These are phyloP conservation scores for Irpex lacteus DNA, from an alignment of 1,284 basidiomycete species.

Conservation along the genomic window DNA sequence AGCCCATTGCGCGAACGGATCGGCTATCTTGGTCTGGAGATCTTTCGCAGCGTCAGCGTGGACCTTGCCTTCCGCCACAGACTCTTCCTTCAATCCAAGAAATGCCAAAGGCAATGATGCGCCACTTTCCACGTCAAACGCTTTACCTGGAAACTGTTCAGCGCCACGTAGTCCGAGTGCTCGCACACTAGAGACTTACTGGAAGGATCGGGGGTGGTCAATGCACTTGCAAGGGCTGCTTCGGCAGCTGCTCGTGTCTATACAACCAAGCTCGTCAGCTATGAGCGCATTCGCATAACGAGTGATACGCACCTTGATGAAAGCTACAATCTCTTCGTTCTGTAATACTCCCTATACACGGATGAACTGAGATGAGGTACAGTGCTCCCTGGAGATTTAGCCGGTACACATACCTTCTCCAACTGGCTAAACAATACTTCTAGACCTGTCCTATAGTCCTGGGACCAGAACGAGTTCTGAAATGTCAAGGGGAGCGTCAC, in stretches of 20 bases:
- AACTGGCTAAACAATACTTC: slow-evolving; percentile 76
- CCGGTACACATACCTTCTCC: slow-evolving; percentile 56
- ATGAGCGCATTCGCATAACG: background rate
- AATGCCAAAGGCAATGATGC: slow-evolving; percentile 77
- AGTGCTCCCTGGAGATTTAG: slow-evolving; percentile 2
- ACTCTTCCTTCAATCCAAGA: slow-evolving; percentile 74
- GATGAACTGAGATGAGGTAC: slow-evolving; percentile 10
- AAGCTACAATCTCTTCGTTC: slow-evolving; percentile 77
- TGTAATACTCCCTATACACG: slow-evolving; percentile 64
- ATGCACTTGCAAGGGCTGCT: slow-evolving; percentile 52
- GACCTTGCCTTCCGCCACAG: slow-evolving; percentile 59
- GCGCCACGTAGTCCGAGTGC: slow-evolving; percentile 5
- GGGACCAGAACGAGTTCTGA: slow-evolving; percentile 89
- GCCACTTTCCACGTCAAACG: slow-evolving; percentile 76
- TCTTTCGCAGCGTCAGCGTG: slow-evolving; percentile 69
- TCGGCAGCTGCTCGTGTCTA: slow-evolving; percentile 70
- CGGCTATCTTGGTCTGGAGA: slow-evolving; percentile 62
- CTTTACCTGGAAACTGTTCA: slow-evolving; percentile 40
- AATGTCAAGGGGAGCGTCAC: slow-evolving; percentile 83
- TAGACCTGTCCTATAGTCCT: slow-evolving; percentile 81
- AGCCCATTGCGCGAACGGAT: slow-evolving; percentile 77
- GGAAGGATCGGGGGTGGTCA: slow-evolving; percentile 51
- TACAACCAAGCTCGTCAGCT: slow-evolving; percentile 12
- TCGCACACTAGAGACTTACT: slow-evolving; percentile 36
- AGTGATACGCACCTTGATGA: slow-evolving; percentile 64